A percentile compares a stretch with the other conserved stretches of the same genome.
Evolutionary conservation across 176 grass and related monocot species (phyloP).

Genomic region (Eragrostis curvula): DNA sequence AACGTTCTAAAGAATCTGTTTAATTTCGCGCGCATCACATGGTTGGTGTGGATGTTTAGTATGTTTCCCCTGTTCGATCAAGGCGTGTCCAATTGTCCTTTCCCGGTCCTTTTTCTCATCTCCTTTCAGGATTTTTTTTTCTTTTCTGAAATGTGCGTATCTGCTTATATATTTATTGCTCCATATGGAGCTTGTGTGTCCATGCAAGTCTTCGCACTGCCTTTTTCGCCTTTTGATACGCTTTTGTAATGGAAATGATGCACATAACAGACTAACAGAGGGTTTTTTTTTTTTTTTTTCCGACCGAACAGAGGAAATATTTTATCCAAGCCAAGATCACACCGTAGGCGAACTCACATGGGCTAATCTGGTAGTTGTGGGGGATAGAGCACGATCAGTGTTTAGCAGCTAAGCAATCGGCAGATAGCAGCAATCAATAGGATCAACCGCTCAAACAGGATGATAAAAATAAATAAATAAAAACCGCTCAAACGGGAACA

Average conservation of each 20-base stretch:
- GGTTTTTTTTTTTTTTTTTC: no score
- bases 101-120: not conserved
- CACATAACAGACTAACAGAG: no score
- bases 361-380: not conserved
- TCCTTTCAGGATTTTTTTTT: not conserved
- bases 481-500: not conserved
- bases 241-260: not conserved
- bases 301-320: no score
- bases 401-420: slow-evolving; percentile 9
- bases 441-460: not conserved
- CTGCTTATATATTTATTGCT: not conserved
- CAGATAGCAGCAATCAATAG: slow-evolving; percentile 12
- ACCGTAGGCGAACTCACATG: not conserved
- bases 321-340: no score
- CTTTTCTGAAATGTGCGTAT: not conserved
- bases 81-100: not conserved
- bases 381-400: not conserved
- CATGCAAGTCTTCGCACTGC: not conserved
- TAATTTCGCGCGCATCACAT: slow-evolving; percentile 7
- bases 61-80: not conserved
- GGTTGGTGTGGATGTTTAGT: not conserved
- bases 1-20: not conserved
- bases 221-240: not conserved
- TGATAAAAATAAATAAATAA: no score
- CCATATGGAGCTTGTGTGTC: no score